Evolutionary conservation across 352 stramenopile genomes (phyloP), one percentile per base, ranked within the genome.

Genomic region (Globisporangium ultimum): DNA sequence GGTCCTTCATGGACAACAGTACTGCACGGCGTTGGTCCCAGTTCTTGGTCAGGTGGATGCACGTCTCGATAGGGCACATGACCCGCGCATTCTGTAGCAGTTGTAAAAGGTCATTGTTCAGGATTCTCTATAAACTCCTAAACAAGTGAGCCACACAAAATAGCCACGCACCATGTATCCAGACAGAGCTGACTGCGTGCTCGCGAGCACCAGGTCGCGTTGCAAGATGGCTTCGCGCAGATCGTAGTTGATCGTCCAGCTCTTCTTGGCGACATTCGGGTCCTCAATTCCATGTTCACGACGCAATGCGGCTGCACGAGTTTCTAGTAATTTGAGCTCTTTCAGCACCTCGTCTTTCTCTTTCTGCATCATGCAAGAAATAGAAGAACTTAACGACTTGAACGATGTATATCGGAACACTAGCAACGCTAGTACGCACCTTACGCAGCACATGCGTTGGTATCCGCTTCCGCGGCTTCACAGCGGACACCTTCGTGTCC

Each of bases 61-160:
- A 70, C 17, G 55, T 70, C 48, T 75, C 74, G 34, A 80, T 66
- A 3, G 71, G 71, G 43, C 57, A 75, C 28, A 67, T 73, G 15
- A 66, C 55, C n/a, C 72, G 63, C 11, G 72, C 58, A 34, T 71
- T 62, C 50, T 74, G 66, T 48, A 43, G 20, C n/a, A 13, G 7
- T 18, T 10, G 50, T 11, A 28, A 41, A n/a, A n/a, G n/a, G n/a
- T n/a, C n/a, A n/a, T n/a, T n/a, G n/a, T n/a, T n/a, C n/a, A n/a
- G n/a, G n/a, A n/a, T n/a, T n/a, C n/a, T n/a, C n/a, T n/a, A n/a
- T n/a, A n/a, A n/a, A n/a, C n/a, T n/a, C n/a, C n/a, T n/a, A n/a
- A n/a, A n/a, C n/a, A n/a, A n/a, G n/a, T n/a, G n/a, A n/a, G n/a
- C n/a, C 28, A 9, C n/a, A n/a, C n/a, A n/a, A n/a, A n/a, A n/a